Evolutionary conservation across 352 stramenopile genomes (phyloP).

Genomic region (Globisporangium spiculum): DNA sequence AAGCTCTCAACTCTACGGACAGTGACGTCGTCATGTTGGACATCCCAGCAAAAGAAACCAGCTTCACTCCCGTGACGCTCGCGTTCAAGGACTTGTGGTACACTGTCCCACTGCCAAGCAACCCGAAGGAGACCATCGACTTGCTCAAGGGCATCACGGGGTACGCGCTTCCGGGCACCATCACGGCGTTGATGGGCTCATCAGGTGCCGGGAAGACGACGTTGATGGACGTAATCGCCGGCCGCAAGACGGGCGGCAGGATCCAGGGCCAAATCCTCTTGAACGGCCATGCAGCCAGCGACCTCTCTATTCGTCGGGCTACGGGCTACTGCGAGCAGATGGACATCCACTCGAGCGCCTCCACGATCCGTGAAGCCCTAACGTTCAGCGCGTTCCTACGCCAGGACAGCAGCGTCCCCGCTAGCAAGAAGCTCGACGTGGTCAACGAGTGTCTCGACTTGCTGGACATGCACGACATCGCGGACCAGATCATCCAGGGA

Average conservation of each 20-base stretch:
- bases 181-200: constrained; percentile 36
- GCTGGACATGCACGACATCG: constrained; percentile 52
- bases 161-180: constrained; percentile 20
- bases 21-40: background rate
- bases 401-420: constrained; percentile 16
- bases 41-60: too few relatives aligned
- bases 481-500: constrained; percentile 18
- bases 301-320: background rate
- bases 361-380: too few relatives aligned
- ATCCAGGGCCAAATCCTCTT: constrained; percentile 66
- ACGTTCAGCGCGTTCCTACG: constrained; percentile 72
- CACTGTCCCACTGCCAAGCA: too few relatives aligned
- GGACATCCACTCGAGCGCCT: background rate
- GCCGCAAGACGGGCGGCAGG: constrained; percentile 72
- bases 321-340: background rate
- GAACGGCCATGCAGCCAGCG: constrained; percentile 36
- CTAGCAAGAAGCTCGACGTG: constrained; percentile 13
- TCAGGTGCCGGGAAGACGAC: constrained; percentile 78
- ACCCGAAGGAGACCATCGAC: too few relatives aligned
- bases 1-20: constrained; percentile 20
- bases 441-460: constrained; percentile 73
- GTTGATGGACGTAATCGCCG: constrained; percentile 85
- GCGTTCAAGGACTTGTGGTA: too few relatives aligned
- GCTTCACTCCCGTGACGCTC: too few relatives aligned
- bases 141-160: background rate